These are phyloP conservation scores for Botrytis fabae DNA, from an alignment of 2,329 filamentous ascomycete species.

Conservation along the genomic window DNA sequence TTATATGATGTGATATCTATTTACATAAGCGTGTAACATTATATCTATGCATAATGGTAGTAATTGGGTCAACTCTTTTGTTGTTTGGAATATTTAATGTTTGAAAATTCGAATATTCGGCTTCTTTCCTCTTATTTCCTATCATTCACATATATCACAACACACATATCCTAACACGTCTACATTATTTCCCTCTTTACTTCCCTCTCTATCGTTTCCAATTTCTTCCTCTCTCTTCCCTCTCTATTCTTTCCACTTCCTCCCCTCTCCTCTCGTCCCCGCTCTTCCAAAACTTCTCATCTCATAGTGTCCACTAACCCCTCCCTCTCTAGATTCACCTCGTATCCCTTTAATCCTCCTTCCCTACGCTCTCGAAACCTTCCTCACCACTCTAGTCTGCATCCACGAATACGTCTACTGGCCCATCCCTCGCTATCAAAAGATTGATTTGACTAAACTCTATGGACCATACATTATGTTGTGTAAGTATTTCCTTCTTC, in stretches of 20 bases:
- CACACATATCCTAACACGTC: background rate
- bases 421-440: conserved; percentile 48
- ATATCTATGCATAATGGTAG: background rate
- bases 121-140: background rate
- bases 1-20: background rate
- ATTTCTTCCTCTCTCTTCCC: too few relatives aligned
- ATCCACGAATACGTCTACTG: conserved; percentile 61
- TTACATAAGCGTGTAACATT: background rate
- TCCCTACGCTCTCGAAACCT: conserved; percentile 58
- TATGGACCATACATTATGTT: conserved; percentile 59
- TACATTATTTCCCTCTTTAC: too few relatives aligned
- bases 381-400: conserved; percentile 62
- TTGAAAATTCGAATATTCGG: background rate
- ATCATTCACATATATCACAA: background rate
- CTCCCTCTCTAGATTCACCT: conserved; percentile 50
- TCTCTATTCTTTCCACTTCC: too few relatives aligned
- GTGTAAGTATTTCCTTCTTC: conserved; percentile 46
- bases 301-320: conserved; percentile 11
- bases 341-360: conserved; percentile 60
- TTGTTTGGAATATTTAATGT: background rate
- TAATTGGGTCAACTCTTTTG: background rate
- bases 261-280: background rate
- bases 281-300: background rate
- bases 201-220: background rate
- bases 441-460: conserved; percentile 50